A percentile compares a stretch with the other conserved stretches of the same genome.
phyloP scores from a whole-genome alignment of 129 eudicot species.

The Saposhnikovia divaricata region DNA sequence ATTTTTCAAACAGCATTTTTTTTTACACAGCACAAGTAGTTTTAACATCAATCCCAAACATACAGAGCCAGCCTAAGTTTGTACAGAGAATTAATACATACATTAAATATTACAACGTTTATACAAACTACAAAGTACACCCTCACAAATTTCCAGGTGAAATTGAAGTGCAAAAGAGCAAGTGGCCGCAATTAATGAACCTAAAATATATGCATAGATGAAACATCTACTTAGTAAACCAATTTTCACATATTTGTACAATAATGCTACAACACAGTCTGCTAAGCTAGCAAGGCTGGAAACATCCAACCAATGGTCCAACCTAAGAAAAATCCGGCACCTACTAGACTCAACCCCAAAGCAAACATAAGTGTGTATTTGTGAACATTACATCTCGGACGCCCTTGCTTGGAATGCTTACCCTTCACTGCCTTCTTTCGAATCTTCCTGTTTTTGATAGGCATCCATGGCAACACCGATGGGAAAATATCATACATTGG shows the following conservation, averaged over 20 bases:
- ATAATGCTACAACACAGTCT: background rate
- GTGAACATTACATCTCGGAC: conserved; percentile 28
- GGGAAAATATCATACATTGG: conserved; percentile 34
- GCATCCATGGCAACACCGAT: conserved; percentile 39
- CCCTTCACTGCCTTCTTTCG: conserved; percentile 29
- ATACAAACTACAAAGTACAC: background rate
- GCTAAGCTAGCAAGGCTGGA: conserved; percentile 22
- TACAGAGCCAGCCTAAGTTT: background rate
- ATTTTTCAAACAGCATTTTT: no score
- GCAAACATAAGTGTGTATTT: conserved; percentile 64
- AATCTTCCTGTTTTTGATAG: conserved; percentile 30
- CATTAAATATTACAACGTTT: background rate
- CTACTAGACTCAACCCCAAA: conserved; percentile 78
- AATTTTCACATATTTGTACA: background rate
- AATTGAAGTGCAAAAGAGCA: background rate
- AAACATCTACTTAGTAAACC: background rate
- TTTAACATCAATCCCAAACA: no score
- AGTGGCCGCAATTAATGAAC: background rate
- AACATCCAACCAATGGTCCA: conserved; percentile 93
- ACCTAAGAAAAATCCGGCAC: conserved; percentile 85
- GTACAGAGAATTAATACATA: background rate
- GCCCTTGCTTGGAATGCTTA: conserved; percentile 30
- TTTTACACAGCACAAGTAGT: no score
- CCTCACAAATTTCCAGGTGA: background rate
- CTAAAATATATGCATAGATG: conserved; percentile 3